Conservation (phyloP, 768 basidiomycete species). For the Panus rudis region DNA sequence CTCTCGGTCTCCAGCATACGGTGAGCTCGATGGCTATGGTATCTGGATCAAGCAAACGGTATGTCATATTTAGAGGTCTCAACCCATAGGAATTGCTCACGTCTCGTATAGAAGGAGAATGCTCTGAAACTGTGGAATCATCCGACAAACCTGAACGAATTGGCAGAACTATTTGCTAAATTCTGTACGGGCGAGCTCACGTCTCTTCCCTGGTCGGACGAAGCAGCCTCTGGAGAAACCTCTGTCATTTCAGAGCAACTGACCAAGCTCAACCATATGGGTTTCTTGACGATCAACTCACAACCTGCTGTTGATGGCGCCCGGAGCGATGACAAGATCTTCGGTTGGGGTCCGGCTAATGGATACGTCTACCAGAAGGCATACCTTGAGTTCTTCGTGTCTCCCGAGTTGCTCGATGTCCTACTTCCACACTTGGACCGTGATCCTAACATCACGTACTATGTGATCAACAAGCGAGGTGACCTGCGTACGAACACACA, state of each 20-base stretch:
- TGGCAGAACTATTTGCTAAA: slow-evolving; percentile 67
- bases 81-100: slow-evolving; percentile 3
- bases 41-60: slow-evolving; percentile 89
- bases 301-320: slow-evolving; percentile 94
- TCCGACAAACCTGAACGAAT: slow-evolving; percentile 58
- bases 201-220: slow-evolving; percentile 94
- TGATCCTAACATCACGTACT: slow-evolving; percentile 88
- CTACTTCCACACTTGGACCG: slow-evolving; percentile 79
- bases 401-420: slow-evolving; percentile 60
- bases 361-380: slow-evolving; percentile 98
- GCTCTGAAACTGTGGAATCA: slow-evolving; percentile 85
- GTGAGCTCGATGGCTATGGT: slow-evolving; percentile 96
- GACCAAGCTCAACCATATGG: slow-evolving; percentile 79
- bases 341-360: slow-evolving; percentile 92
- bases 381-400: slow-evolving; percentile 93
- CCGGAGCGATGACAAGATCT: slow-evolving; percentile 72
- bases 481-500: slow-evolving; percentile 93
- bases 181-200: slow-evolving; percentile 73
- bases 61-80: slow-evolving; percentile 15
- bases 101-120: slow-evolving; percentile 62
- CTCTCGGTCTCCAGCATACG: slow-evolving; percentile 94
- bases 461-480: slow-evolving; percentile 93
- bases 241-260: slow-evolving; percentile 71
- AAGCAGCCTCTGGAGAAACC: slow-evolving; percentile 80
- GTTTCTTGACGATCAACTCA: slow-evolving; percentile 95